phyloP scores from a whole-genome alignment of 805 yeast genomes.

The Ogataea sp. region DNA sequence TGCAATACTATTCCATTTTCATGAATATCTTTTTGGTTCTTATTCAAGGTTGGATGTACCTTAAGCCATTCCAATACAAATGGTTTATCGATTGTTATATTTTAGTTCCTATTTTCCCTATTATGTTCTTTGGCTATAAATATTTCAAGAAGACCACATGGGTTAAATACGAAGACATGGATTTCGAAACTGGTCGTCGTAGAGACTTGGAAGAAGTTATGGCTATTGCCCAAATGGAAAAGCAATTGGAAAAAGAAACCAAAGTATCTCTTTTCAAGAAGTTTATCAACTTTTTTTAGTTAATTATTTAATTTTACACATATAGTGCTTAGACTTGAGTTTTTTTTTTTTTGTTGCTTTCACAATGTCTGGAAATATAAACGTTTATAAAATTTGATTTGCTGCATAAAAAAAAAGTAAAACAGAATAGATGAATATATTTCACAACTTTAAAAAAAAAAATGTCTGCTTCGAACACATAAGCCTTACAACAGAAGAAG shows the following conservation, averaged over 20 bases:
- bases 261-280: not conserved
- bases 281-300: not conserved
- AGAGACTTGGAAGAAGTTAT: conserved; percentile 20
- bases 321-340: no score
- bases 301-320: no score
- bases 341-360: no score
- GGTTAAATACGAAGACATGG: conserved; percentile 35
- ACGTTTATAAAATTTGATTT: no score
- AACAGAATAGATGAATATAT: no score
- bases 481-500: no score
- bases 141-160: conserved; percentile 13
- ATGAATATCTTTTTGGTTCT: conserved; percentile 46
- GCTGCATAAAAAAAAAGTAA: no score
- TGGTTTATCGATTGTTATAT: conserved; percentile 54
- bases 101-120: conserved; percentile 47
- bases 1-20: conserved; percentile 40
- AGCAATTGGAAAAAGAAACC: not conserved
- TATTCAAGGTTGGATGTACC: conserved; percentile 60
- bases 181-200: conserved; percentile 45
- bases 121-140: conserved; percentile 25
- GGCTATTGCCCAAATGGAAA: not conserved
- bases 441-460: no score
- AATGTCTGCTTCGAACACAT: no score
- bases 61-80: conserved; percentile 52
- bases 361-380: no score